A percentile compares a stretch with the other conserved stretches of the same genome.
Conservation (phyloP, 2,329 filamentous ascomycete genomes). For the Daldinia sp. region DNA sequence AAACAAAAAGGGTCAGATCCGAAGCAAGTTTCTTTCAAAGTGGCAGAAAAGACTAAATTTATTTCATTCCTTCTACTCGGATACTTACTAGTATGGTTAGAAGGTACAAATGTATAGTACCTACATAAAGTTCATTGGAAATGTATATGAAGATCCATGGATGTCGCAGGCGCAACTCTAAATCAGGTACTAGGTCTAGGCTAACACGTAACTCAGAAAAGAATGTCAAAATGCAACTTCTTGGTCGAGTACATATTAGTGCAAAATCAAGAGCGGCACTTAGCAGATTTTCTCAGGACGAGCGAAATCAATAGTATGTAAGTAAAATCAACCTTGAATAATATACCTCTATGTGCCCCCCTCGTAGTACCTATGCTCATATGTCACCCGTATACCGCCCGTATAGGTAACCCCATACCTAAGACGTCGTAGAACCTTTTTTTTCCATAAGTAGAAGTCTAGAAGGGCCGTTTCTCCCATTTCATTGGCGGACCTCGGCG, state of each 20-base stretch:
- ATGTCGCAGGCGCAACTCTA: slow-evolving; percentile 19
- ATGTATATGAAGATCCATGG: slow-evolving; percentile 3
- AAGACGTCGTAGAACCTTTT: slow-evolving; percentile 16
- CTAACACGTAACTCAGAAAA: slow-evolving; percentile 20
- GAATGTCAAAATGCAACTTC: background rate
- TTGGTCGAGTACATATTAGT: slow-evolving; percentile 1
- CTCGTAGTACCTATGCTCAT: too few relatives aligned
- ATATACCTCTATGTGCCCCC: too few relatives aligned
- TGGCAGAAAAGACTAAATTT: background rate
- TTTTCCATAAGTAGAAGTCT: slow-evolving; percentile 27
- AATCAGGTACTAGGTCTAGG: slow-evolving; percentile 10
- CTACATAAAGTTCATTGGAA: slow-evolving; percentile 2
- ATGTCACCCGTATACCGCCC: too few relatives aligned
- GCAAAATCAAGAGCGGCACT: background rate
- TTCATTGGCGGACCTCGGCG: slow-evolving; percentile 23
- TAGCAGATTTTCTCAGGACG: background rate
- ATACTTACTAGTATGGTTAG: too few relatives aligned
- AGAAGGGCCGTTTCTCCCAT: slow-evolving; percentile 22
- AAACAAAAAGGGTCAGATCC: background rate
- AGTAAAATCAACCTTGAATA: slow-evolving; percentile 2
- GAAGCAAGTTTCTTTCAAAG: slow-evolving; percentile 1
- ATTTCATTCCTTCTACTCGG: slow-evolving; percentile 2
- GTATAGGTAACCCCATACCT: slow-evolving; percentile 16
- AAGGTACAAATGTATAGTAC: background rate
- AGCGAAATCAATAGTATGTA: background rate